These are phyloP conservation scores for Pelargonium hybrid DNA, from an alignment of 441 rosid genomes.

Conservation along the genomic window DNA sequence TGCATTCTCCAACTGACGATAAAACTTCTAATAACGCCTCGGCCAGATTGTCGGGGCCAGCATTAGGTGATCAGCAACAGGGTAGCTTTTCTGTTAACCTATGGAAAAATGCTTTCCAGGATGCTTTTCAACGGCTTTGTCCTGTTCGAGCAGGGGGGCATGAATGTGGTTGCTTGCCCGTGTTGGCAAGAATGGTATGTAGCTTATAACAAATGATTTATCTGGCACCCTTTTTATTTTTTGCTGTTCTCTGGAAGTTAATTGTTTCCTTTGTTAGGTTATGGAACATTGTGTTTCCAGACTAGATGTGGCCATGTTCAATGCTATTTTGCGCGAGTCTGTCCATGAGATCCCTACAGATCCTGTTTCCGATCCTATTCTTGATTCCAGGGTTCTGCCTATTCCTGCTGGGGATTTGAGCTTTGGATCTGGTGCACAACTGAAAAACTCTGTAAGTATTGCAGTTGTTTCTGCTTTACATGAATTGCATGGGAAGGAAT, in stretches of 20 bases:
- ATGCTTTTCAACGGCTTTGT: conserved; percentile 89
- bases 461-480: neutral
- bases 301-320: conserved; percentile 94
- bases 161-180: conserved; percentile 78
- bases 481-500: neutral
- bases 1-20: conserved; percentile 57
- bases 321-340: conserved; percentile 92
- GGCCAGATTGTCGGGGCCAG: conserved; percentile 32
- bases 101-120: conserved; percentile 92
- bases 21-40: conserved; percentile 36
- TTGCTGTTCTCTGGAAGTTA: neutral
- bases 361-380: conserved; percentile 93
- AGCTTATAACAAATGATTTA: neutral
- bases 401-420: conserved; percentile 70
- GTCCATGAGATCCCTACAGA: conserved; percentile 83
- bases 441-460: conserved; percentile 70
- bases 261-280: conserved; percentile 34
- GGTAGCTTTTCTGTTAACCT: conserved; percentile 62
- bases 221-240: conserved; percentile 1
- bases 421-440: conserved; percentile 91
- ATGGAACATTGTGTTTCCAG: conserved; percentile 95
- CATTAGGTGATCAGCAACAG: conserved; percentile 42
- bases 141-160: conserved; percentile 94
- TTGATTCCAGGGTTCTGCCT: conserved; percentile 72
- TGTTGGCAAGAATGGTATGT: conserved; percentile 69